Conservation (phyloP, 768 basidiomycete species). For the Termitomyces sp. region DNA sequence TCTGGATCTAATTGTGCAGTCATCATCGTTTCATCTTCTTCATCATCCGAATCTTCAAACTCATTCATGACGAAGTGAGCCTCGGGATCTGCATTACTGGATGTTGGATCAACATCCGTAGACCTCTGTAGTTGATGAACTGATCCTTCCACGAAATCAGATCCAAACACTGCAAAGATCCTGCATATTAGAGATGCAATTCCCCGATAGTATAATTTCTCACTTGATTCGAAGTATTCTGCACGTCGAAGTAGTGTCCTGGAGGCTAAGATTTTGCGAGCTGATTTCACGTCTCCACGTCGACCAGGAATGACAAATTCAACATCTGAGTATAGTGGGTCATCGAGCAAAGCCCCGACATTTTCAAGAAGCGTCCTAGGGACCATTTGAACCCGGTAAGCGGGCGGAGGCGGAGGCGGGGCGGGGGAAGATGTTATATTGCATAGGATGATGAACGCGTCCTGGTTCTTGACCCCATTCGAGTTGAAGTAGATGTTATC, state of each 20-base stretch:
- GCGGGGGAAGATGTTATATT: conserved; percentile 67
- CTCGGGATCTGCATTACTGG: conserved; percentile 18
- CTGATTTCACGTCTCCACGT: conserved; percentile 28
- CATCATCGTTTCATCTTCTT: conserved; percentile 24
- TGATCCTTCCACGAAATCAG: conserved; percentile 61
- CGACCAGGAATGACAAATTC: conserved; percentile 65
- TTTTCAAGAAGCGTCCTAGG: conserved; percentile 64
- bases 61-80: conserved; percentile 31
- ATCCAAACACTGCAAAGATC: conserved; percentile 54
- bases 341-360: conserved; percentile 71
- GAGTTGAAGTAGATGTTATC: conserved; percentile 64
- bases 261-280: conserved; percentile 59
- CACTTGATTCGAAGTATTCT: conserved; percentile 77
- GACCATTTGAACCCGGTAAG: conserved; percentile 45
- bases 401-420: conserved; percentile 37
- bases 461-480: conserved; percentile 42
- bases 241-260: conserved; percentile 61
- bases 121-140: conserved; percentile 21
- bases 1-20: conserved; percentile 20
- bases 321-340: conserved; percentile 81
- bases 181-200: neutral
- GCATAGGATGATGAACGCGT: conserved; percentile 73
- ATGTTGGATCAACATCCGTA: conserved; percentile 12
- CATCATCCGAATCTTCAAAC: conserved; percentile 48
- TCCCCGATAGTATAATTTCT: neutral